Percentiles rank a stretch among this genome's conserved stretches.
phyloP scores from a whole-genome alignment of 441 rosid genomes.

The Aquilaria agallochum region DNA sequence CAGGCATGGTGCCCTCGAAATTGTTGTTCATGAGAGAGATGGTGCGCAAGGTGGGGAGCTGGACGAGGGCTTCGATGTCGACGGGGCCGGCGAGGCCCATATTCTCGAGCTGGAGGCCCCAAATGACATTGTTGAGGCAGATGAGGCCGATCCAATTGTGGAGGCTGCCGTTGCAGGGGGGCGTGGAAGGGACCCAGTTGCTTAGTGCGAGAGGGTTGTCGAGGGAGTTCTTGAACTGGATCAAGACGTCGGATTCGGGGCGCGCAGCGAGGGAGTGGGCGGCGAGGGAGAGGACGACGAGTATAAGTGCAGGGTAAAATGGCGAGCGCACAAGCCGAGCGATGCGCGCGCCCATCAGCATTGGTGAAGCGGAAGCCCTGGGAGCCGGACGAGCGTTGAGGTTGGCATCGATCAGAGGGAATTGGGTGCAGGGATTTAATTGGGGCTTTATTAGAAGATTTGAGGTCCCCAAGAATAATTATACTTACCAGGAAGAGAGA shows the following conservation, averaged over 20 bases:
- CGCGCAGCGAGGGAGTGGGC: too few species aligned
- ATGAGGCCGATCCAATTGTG: constrained; percentile 53
- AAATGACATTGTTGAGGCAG: constrained; percentile 31
- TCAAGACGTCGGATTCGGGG: constrained; percentile 34
- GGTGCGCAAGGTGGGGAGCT: constrained; percentile 34
- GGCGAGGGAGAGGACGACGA: too few species aligned
- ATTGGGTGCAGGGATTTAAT: too few species aligned
- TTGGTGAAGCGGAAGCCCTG: too few species aligned
- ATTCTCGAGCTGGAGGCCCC: constrained; percentile 43
- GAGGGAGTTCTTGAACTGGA: constrained; percentile 51
- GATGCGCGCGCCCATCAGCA: too few species aligned
- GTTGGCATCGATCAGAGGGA: too few species aligned
- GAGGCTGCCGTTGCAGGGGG: constrained; percentile 32
- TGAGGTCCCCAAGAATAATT: too few species aligned
- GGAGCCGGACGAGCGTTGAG: too few species aligned
- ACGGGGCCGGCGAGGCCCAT: constrained; percentile 55
- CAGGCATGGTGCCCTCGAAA: constrained; percentile 57
- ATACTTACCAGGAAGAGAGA: too few species aligned
- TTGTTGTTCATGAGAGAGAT: constrained; percentile 56
- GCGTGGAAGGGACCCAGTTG: constrained; percentile 34
- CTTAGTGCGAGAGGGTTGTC: constrained; percentile 16
- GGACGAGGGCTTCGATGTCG: constrained; percentile 34
- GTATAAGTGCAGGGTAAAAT: too few species aligned
- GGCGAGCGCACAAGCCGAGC: too few species aligned
- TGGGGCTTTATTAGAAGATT: too few species aligned